Evolutionary conservation across 345 rosid genomes (phyloP).

Genomic region (Geranium brycei): DNA sequence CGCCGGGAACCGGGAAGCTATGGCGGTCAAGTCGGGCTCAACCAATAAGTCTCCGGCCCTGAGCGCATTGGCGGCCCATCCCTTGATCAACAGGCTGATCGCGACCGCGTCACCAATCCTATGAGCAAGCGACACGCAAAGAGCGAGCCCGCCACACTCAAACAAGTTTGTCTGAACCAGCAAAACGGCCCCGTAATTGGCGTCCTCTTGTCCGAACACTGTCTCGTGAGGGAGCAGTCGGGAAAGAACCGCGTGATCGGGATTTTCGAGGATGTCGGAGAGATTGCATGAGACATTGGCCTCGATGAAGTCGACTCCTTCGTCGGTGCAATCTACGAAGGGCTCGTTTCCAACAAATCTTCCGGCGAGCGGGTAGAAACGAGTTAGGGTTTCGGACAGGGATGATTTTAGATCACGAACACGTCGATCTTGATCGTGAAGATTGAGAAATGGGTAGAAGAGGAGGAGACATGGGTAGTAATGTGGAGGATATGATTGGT

Average conservation of each 20-base stretch:
- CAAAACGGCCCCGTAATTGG: no score
- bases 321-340: conserved; percentile 21
- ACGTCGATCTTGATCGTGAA: not conserved
- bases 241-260: no score
- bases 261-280: no score
- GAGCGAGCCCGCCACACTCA: no score
- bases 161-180: no score
- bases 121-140: no score
- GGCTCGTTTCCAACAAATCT: conserved; percentile 13
- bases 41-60: not conserved
- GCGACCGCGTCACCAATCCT: no score
- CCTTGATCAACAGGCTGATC: not conserved
- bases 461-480: conserved; percentile 18
- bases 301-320: conserved; percentile 13
- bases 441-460: conserved; percentile 13
- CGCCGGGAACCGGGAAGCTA: not conserved
- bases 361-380: conserved; percentile 27
- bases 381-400: conserved; percentile 20
- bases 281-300: no score
- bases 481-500: conserved; percentile 15
- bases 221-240: no score
- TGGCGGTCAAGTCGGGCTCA: not conserved
- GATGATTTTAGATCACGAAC: conserved; percentile 11
- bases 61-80: conserved; percentile 12
- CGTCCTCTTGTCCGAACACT: no score